Evolutionary conservation across 345 rosid genomes (phyloP), one percentile per base, ranked within the genome.

Genomic region (Gossypium anomalum): DNA sequence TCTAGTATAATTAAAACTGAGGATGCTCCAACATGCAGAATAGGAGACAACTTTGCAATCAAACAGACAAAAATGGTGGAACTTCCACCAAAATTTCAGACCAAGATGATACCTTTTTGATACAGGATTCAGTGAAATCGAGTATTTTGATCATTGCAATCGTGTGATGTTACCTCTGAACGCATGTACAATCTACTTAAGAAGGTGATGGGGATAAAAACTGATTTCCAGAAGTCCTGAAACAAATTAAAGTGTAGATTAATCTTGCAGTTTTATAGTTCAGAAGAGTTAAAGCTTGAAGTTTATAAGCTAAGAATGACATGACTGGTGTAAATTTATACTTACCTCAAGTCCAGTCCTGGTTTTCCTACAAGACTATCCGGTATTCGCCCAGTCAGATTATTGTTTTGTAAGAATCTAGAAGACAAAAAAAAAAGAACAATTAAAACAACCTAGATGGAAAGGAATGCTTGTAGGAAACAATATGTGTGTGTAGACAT

Each of bases 321-420:
- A 67, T n/a, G 75, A 66, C 25, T 61, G 7, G n/a, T 41, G 15
- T 61, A 55, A n/a, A 73, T 77, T 29, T 23, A 76, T 4, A 71
- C 78, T 81, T 83, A 92, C 97, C 87, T 82, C 13, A 90, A 78
- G 44, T 81, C 78, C 73, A 90, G 84, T 27, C 92, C 90, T 2
- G 86, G 80, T 76, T 77, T 90, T 62, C 80, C 80, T 58, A 76
- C 65, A 64, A 92, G 92, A 62, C 77, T 86, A 76, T 56, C 75
- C 13, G 98, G 97, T 65, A 89, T 65, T 69, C 75, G 85, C 76
- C 98, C 96, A 1, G 93, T 89, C 76, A 95, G 83, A 76, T 91
- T 90, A 77, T 95, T 95, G 89, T 93, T 92, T 78, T 95, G 93
- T 68, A 95, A 78, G 82, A 83, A 91, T 74, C 98, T 95, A 88